These are phyloP conservation scores for Phytophthora hibernalis DNA, from an alignment of 352 stramenopile species.

Conservation along the genomic window DNA sequence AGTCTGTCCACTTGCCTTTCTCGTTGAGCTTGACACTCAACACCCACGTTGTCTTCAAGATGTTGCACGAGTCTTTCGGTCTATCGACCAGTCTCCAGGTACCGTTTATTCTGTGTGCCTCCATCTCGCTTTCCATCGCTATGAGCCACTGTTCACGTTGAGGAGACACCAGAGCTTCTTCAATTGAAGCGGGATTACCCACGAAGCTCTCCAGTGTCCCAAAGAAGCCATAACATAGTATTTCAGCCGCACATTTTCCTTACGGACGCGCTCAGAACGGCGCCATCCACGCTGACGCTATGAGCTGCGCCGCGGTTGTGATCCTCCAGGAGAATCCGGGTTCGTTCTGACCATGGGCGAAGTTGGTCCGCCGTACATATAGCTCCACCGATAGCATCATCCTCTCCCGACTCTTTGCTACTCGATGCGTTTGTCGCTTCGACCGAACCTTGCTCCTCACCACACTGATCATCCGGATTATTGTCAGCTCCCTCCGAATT, in stretches of 20 bases:
- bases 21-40: conserved; percentile 1
- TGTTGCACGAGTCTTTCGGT: not conserved
- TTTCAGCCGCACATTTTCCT: not conserved
- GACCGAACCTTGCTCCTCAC: not conserved
- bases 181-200: not conserved
- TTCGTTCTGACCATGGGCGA: not conserved
- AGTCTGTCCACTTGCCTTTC: too few relatives aligned
- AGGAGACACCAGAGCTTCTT: not conserved
- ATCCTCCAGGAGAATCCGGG: not conserved
- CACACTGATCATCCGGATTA: not conserved
- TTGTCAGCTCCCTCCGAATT: not conserved
- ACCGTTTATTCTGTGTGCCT: not conserved
- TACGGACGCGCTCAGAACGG: not conserved
- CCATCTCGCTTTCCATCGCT: not conserved
- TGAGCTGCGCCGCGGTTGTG: not conserved
- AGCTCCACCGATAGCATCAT: not conserved
- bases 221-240: not conserved
- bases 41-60: not conserved
- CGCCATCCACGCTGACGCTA: not conserved
- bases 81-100: too few relatives aligned
- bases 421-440: too few relatives aligned
- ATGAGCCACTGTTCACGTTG: conserved; percentile 25
- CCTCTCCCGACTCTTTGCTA: too few relatives aligned
- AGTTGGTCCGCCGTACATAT: conserved; percentile 2
- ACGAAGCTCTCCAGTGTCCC: not conserved